phyloP scores from a whole-genome alignment of 169 alveolate genomes.

The Amoebophrya sp. region DNA sequence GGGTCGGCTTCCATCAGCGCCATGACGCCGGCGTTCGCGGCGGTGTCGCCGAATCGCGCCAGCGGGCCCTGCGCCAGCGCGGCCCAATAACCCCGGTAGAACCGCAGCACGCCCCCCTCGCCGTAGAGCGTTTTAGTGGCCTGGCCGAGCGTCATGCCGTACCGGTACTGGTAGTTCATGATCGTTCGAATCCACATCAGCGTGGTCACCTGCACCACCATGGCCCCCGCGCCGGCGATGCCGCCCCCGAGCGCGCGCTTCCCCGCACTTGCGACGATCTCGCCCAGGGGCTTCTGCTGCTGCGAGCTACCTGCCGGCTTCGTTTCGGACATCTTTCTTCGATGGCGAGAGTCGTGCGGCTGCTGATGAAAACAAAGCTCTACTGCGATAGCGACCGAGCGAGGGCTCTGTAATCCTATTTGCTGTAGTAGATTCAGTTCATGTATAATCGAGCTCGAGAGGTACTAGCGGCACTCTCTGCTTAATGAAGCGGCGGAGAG shows the following conservation, averaged over 20 bases:
- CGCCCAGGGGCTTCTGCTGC: background rate
- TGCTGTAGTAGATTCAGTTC: background rate
- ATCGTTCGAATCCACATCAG: conserved; percentile 66
- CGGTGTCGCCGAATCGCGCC: conserved; percentile 60
- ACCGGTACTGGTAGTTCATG: conserved; percentile 60
- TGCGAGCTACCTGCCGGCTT: background rate
- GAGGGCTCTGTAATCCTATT: background rate
- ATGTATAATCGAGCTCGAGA: too few relatives aligned
- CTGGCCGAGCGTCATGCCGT: conserved; percentile 30
- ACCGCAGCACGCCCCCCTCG: conserved; percentile 55
- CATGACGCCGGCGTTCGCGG: conserved; percentile 45
- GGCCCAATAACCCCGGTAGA: conserved; percentile 52
- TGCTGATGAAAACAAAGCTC: too few relatives aligned
- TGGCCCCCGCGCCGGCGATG: conserved; percentile 50
- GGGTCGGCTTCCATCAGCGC: conserved; percentile 28
- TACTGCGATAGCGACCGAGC: too few relatives aligned
- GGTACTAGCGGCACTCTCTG: too few relatives aligned
- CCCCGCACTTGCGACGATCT: background rate
- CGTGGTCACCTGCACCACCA: conserved; percentile 48
- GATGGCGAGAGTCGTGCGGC: background rate
- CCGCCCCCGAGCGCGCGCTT: conserved; percentile 38
- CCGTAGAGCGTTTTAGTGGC: conserved; percentile 36
- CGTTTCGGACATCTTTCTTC: background rate
- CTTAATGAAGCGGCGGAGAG: background rate
- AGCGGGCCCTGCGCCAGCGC: conserved; percentile 55